A percentile compares a stretch with the other conserved stretches of the same genome.
Evolutionary conservation across 2,329 filamentous ascomycete genomes (phyloP).

Genomic region (Trichophaea hybrida): DNA sequence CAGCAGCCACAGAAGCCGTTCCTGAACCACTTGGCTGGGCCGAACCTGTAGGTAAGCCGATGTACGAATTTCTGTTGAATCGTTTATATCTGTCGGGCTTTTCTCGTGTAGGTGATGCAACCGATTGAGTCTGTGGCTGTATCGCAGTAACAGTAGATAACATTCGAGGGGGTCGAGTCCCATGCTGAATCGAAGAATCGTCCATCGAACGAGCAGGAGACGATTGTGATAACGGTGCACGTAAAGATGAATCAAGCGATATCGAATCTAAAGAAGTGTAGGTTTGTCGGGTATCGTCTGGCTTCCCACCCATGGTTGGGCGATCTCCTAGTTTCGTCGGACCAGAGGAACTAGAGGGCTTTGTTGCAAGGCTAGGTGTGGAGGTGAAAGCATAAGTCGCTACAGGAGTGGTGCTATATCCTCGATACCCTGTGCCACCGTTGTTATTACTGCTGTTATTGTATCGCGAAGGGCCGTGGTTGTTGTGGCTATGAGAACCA

Average conservation of each 20-base stretch:
- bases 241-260: slow-evolving; percentile 36
- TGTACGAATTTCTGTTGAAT: slow-evolving; percentile 22
- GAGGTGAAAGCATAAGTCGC: slow-evolving; percentile 57
- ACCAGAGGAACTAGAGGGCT: slow-evolving; percentile 33
- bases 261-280: slow-evolving; percentile 28
- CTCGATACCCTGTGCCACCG: slow-evolving; percentile 41
- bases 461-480: slow-evolving; percentile 30
- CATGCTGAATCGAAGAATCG: slow-evolving; percentile 23
- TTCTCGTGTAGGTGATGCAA: slow-evolving; percentile 28
- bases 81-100: slow-evolving; percentile 26
- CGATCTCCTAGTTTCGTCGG: neutral
- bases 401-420: slow-evolving; percentile 41
- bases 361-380: slow-evolving; percentile 32
- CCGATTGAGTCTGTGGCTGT: slow-evolving; percentile 36
- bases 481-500: slow-evolving; percentile 23
- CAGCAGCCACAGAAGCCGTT: slow-evolving; percentile 42
- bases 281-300: slow-evolving; percentile 23
- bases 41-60: slow-evolving; percentile 28
- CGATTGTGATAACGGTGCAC: slow-evolving; percentile 34
- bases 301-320: slow-evolving; percentile 4
- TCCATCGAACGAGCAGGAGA: slow-evolving; percentile 32
- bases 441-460: slow-evolving; percentile 33
- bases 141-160: slow-evolving; percentile 40
- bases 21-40: slow-evolving; percentile 39
- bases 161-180: slow-evolving; percentile 37